phyloP scores from a whole-genome alignment of 1,284 basidiomycete genomes.

The Retiboletus flavoniger region DNA sequence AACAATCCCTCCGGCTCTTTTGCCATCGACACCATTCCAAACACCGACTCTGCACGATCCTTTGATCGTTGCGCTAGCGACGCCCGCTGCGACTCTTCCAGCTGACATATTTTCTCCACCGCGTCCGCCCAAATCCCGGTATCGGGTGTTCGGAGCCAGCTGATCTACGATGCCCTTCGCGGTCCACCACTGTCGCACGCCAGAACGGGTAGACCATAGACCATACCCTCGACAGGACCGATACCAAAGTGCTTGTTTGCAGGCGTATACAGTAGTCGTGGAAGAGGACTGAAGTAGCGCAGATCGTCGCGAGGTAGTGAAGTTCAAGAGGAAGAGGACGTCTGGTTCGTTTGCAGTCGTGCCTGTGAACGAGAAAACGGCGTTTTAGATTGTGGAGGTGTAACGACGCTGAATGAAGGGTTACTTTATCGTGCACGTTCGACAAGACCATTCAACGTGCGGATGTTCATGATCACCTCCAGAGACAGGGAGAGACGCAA shows the following conservation, averaged over 20 bases:
- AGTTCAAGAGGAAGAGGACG: slow-evolving; percentile 84
- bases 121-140: slow-evolving; percentile 68
- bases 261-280: slow-evolving; percentile 89
- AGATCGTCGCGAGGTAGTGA: slow-evolving; percentile 76
- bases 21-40: slow-evolving; percentile 68
- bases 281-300: slow-evolving; percentile 66
- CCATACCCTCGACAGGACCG: slow-evolving; percentile 94
- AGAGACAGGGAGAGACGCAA: no score
- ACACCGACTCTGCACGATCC: slow-evolving; percentile 55
- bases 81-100: slow-evolving; percentile 47
- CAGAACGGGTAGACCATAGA: slow-evolving; percentile 85
- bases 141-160: slow-evolving; percentile 66
- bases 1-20: slow-evolving; percentile 61
- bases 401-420: slow-evolving; percentile 55
- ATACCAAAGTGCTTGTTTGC: slow-evolving; percentile 98
- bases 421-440: slow-evolving; percentile 50
- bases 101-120: slow-evolving; percentile 57
- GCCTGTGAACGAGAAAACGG: slow-evolving; percentile 40
- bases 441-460: slow-evolving; percentile 60
- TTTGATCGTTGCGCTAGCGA: slow-evolving; percentile 56
- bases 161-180: slow-evolving; percentile 78
- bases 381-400: slow-evolving; percentile 40
- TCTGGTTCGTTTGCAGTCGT: slow-evolving; percentile 46
- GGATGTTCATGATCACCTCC: slow-evolving; percentile 49
- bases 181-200: slow-evolving; percentile 92